These are phyloP conservation scores for Croton setiger DNA, from an alignment of 441 rosid genomes.

Conservation along the genomic window DNA sequence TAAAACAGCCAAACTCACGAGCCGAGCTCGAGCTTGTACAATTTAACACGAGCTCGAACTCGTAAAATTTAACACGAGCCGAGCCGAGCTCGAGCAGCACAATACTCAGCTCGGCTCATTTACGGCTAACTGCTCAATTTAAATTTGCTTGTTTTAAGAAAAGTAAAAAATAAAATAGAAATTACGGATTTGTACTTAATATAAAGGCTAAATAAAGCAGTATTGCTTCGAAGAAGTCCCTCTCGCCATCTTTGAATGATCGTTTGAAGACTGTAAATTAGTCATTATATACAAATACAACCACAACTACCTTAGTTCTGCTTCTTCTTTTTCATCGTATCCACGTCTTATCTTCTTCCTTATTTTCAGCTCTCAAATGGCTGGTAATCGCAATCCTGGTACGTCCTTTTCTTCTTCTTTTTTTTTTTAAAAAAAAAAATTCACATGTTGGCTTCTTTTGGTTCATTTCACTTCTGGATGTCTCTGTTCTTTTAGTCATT, in stretches of 20 bases:
- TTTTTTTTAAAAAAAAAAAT: neutral
- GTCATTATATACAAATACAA: neutral
- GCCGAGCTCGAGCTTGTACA: no score
- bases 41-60: no score
- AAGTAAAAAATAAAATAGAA: no score
- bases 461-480: constrained; percentile 15
- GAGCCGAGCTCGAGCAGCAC: no score
- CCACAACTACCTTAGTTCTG: constrained; percentile 5
- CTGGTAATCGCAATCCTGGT: constrained; percentile 46
- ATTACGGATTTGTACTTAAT: neutral
- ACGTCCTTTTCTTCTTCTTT: constrained; percentile 10
- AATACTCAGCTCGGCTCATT: no score
- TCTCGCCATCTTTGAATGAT: constrained; percentile 1
- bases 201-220: no score
- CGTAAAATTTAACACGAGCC: no score
- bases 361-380: constrained; percentile 32
- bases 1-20: no score
- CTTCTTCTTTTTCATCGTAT: neutral
- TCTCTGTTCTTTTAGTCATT: neutral
- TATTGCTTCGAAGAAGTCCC: neutral
- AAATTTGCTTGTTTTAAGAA: neutral
- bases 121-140: no score
- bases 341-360: neutral
- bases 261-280: neutral
- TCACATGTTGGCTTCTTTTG: constrained; percentile 22